A percentile compares a stretch with the other conserved stretches of the same genome.
Evolutionary conservation across 345 rosid species (phyloP).

Genomic region (Citrus unshiu): DNA sequence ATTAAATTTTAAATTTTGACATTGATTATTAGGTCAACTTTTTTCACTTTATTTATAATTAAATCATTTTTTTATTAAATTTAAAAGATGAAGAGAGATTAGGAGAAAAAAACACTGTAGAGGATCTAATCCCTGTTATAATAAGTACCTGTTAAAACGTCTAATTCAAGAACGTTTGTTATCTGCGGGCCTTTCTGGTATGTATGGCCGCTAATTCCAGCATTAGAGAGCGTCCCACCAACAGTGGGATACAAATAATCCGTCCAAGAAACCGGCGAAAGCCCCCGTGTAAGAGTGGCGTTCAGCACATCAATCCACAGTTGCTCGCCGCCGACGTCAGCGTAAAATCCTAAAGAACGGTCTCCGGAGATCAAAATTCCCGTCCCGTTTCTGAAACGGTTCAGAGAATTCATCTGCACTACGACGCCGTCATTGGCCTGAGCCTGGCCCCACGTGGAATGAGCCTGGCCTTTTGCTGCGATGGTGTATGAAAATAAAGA

Average conservation of each 20-base stretch:
- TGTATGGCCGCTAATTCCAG: constrained; percentile 51
- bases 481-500: constrained; percentile 19
- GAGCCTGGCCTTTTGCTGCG: constrained; percentile 45
- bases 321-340: constrained; percentile 45
- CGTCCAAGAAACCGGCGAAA: constrained; percentile 48
- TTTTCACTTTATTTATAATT: no score
- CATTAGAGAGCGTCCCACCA: constrained; percentile 58
- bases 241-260: constrained; percentile 43
- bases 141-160: neutral
- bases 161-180: constrained; percentile 29
- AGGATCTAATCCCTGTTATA: no score
- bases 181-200: constrained; percentile 51
- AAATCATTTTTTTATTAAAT: no score
- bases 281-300: constrained; percentile 27
- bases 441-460: constrained; percentile 46
- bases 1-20: no score
- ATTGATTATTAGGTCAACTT: no score
- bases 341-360: constrained; percentile 16
- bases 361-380: neutral
- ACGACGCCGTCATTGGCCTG: constrained; percentile 41
- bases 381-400: neutral
- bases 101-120: no score
- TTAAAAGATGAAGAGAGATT: no score
- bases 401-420: constrained; percentile 36
- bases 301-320: constrained; percentile 47